phyloP scores from a whole-genome alignment of 257 asterid species.

The Solanum piurae region DNA sequence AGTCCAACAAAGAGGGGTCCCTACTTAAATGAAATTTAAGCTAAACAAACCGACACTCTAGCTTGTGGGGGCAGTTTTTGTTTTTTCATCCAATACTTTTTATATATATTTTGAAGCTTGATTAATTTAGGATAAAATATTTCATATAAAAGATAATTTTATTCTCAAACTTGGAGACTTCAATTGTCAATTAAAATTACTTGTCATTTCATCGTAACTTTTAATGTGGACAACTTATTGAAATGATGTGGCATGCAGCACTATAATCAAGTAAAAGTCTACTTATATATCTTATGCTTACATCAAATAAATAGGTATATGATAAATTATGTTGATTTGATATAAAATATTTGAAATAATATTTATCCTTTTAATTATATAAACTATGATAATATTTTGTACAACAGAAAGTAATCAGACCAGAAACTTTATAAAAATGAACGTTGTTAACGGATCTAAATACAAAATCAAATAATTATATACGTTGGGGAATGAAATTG shows the following conservation, averaged over 20 bases:
- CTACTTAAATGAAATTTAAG: neutral
- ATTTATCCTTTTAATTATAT: neutral
- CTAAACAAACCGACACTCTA: neutral
- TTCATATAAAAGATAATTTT: neutral
- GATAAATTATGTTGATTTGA: neutral
- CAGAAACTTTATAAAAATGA: neutral
- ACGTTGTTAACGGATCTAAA: neutral
- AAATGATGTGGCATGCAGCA: neutral
- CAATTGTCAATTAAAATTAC: too few species aligned
- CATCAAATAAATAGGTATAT: neutral
- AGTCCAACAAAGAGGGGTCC: neutral
- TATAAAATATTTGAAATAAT: neutral
- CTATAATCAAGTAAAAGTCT: neutral
- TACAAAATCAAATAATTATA: neutral
- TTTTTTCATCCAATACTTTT: neutral
- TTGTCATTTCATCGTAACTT: too few species aligned
- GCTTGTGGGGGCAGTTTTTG: neutral
- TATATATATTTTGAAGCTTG: neutral
- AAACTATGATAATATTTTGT: too few species aligned
- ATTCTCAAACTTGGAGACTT: neutral
- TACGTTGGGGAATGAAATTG: neutral
- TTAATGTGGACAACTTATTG: too few species aligned
- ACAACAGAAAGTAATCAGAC: neutral
- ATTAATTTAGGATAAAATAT: neutral
- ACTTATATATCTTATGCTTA: neutral